Conservation (phyloP, 495 filamentous ascomycete species). For the Baudoinia panamericana region DNA sequence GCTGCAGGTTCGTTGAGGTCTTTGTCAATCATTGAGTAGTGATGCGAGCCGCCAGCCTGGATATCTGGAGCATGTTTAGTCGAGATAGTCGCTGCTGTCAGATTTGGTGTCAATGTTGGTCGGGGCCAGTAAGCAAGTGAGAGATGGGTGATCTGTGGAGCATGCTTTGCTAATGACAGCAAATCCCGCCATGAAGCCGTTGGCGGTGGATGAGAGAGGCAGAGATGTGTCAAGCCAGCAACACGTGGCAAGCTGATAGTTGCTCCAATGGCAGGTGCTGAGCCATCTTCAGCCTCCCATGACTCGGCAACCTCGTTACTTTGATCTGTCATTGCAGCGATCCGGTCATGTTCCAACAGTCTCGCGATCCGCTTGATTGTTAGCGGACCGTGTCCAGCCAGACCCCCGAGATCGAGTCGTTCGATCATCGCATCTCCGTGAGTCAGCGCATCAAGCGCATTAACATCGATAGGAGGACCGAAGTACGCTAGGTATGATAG, state of each 20-base stretch:
- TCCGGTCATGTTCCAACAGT: conserved; percentile 1
- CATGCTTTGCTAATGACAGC: conserved; percentile 10
- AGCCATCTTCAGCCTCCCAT: conserved; percentile 9
- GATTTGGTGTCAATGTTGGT: conserved; percentile 53
- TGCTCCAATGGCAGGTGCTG: background rate
- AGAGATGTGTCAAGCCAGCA: conserved; percentile 12
- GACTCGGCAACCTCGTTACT: conserved; percentile 5
- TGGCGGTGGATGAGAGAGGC: conserved; percentile 14
- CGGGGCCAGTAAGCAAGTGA: conserved; percentile 61
- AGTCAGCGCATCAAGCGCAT: conserved; percentile 4
- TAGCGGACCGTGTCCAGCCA: conserved; percentile 14
- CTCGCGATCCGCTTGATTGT: conserved; percentile 8
- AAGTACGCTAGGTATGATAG: conserved; percentile 14
- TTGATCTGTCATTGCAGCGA: background rate
- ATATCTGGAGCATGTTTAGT: conserved; percentile 36
- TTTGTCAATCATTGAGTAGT: conserved; percentile 51
- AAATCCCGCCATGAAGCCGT: conserved; percentile 16
- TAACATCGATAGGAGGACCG: conserved; percentile 8
- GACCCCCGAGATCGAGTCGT: conserved; percentile 13
- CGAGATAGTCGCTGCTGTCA: conserved; percentile 38
- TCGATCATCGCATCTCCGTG: conserved; percentile 3
- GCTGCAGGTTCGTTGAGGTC: conserved; percentile 59
- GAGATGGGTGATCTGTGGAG: conserved; percentile 37
- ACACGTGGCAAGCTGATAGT: conserved; percentile 2
- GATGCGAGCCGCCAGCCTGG: conserved; percentile 47